phyloP scores from a whole-genome alignment of 148 eudicot species.

The Pouteria glomerata region DNA sequence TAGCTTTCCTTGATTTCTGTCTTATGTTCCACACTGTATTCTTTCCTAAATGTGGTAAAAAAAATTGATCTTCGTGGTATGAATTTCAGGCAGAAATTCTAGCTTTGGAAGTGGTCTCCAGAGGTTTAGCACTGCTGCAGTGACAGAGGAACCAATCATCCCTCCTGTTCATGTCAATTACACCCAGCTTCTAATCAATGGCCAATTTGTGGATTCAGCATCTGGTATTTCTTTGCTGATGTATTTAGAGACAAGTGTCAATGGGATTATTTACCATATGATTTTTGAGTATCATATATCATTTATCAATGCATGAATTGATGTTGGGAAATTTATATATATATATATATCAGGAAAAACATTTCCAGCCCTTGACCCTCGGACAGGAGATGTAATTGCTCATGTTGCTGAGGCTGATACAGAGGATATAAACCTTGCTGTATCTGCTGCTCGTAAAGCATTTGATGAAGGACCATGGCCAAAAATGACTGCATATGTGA shows the following conservation, averaged over 20 bases:
- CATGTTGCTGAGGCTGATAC: constrained; percentile 76
- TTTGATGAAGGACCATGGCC: constrained; percentile 99
- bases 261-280: background rate
- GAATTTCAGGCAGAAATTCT: constrained; percentile 42
- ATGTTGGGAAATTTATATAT: constrained; percentile 1
- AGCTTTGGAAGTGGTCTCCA: constrained; percentile 29
- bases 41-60: background rate
- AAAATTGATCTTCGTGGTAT: background rate
- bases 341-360: constrained; percentile 58
- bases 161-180: constrained; percentile 67
- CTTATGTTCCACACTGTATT: too few relatives aligned
- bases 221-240: constrained; percentile 47
- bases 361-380: constrained; percentile 82
- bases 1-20: background rate
- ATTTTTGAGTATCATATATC: background rate
- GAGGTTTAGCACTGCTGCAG: constrained; percentile 64
- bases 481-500: constrained; percentile 88
- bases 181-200: constrained; percentile 85
- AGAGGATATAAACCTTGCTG: constrained; percentile 87
- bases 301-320: background rate
- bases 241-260: background rate
- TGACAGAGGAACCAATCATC: constrained; percentile 53
- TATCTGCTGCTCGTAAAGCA: constrained; percentile 89
- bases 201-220: constrained; percentile 88
- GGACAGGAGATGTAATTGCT: constrained; percentile 82